Evolutionary conservation across 306 rosid species (phyloP), one percentile per base, ranked within the genome.

Genomic region (Cucumis sativus): DNA sequence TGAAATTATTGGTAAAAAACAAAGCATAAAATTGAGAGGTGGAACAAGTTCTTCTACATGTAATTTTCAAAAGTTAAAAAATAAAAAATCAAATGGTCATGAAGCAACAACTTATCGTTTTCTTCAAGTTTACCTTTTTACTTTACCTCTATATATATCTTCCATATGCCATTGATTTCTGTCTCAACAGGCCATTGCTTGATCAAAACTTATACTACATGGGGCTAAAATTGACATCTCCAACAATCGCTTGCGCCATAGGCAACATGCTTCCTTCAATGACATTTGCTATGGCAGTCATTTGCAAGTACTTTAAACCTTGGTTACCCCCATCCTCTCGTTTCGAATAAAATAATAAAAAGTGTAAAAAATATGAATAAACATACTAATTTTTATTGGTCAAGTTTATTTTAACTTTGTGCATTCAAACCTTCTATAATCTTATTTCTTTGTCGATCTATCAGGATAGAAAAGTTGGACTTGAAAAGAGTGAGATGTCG

Each of bases 191-290:
- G 78, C 98, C 97, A 66, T 89, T 95, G 85, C 82, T 95, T 58
- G 98, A 93, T 83, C 98, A 95, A 51, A 95, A 95, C 62, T 88
- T 90, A 37, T 95, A 92, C 85, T 95, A 90, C 40, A 88, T 87
- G 43, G 98, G 98, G 14, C 71, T 95, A 80, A 92, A 93, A 51
- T 86, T 88, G 57, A 95, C 98, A 8, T 89, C 97, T 1, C 96
- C 98, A n/a, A 92, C 98, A 1, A 90, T 87, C 77, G 80, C 98
- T 4, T 95, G 97, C 63, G 98, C 98, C 21, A 75, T 91, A 80
- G 87, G 95, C 82, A 94, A 94, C 82, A 83, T 92, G 82, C 95
- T 94, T 58, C 97, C 98, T 6, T 97, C 98, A 45, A 87, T 94
- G 90, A 92, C 98, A 28, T 92, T 95, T 75, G 84, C 90, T 10